A percentile compares a stretch with the other conserved stretches of the same genome.
phyloP scores from a whole-genome alignment of 306 rosid species.

The Mimosa bimucronata region DNA sequence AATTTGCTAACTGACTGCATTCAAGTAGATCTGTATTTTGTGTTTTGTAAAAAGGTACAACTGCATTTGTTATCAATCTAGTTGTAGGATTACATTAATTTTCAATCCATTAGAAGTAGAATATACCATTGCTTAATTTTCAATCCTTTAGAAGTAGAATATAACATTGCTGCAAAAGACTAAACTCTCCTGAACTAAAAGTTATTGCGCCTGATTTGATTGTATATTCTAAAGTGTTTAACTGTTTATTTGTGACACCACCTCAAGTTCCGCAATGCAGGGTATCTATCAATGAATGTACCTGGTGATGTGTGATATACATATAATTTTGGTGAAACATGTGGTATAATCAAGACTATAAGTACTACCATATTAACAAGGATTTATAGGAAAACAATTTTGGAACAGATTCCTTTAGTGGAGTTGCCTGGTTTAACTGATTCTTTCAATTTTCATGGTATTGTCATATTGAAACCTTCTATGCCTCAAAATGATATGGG shows the following conservation, averaged over 20 bases:
- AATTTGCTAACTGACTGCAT: conserved; percentile 18
- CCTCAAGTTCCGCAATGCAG: conserved; percentile 9
- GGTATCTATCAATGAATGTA: conserved; percentile 13
- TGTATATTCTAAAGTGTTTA: conserved; percentile 6
- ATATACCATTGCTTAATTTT: conserved; percentile 4
- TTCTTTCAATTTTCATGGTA: conserved; percentile 3
- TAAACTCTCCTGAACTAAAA: conserved; percentile 2
- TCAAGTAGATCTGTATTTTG: background rate
- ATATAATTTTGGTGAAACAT: background rate
- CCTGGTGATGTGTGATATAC: background rate
- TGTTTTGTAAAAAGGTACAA: background rate
- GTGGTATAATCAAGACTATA: background rate
- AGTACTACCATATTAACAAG: background rate
- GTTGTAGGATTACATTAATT: conserved; percentile 7
- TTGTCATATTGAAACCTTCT: conserved; percentile 9
- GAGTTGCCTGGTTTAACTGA: conserved; percentile 9
- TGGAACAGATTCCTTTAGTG: background rate
- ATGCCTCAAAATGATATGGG: background rate
- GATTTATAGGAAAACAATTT: background rate
- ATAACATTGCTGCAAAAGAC: background rate
- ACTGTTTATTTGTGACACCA: background rate
- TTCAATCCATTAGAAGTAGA: conserved; percentile 8
- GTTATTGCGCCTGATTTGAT: background rate
- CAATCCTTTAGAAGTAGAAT: too few species aligned
- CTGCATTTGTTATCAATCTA: background rate